A percentile compares a stretch with the other conserved stretches of the same genome.
Evolutionary conservation across 1,284 basidiomycete species (phyloP).

Genomic region (Cryptococcus sp.): DNA sequence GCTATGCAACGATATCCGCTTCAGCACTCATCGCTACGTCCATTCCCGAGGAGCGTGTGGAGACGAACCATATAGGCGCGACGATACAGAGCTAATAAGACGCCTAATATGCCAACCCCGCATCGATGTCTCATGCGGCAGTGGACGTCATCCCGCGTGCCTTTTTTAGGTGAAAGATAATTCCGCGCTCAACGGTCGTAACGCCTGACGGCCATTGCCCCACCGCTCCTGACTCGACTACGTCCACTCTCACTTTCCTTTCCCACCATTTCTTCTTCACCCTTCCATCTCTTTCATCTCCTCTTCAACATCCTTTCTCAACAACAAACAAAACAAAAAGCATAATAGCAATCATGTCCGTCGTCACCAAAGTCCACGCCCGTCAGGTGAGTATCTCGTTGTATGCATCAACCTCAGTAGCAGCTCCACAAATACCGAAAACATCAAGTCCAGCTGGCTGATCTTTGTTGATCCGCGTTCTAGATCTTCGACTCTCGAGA

Average conservation of each 20-base stretch:
- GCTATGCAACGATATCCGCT: too few relatives aligned
- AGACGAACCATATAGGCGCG: too few relatives aligned
- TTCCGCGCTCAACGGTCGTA: too few relatives aligned
- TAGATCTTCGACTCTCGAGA: slow-evolving; percentile 97
- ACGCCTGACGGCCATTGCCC: not conserved
- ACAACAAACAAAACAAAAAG: slow-evolving; percentile 3
- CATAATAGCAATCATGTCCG: slow-evolving; percentile 63
- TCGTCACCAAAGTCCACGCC: slow-evolving; percentile 76
- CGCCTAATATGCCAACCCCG: too few relatives aligned
- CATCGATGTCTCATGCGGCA: too few relatives aligned
- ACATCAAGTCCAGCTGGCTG: not conserved
- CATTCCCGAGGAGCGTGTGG: too few relatives aligned
- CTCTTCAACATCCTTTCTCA: slow-evolving; percentile 3
- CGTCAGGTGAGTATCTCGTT: slow-evolving; percentile 67
- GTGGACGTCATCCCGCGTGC: too few relatives aligned
- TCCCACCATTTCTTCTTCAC: not conserved
- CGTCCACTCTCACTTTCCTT: not conserved
- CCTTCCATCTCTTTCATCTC: not conserved
- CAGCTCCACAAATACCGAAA: not conserved
- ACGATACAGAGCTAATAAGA: too few relatives aligned
- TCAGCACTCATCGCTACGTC: too few relatives aligned
- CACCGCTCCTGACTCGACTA: not conserved
- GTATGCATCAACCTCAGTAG: not conserved
- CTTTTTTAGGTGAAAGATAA: too few relatives aligned
- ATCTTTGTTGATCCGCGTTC: slow-evolving; percentile 16